Percentiles rank a stretch among this genome's conserved stretches.
These are phyloP conservation scores for Penicillium simplicissimum DNA, from an alignment of 495 filamentous ascomycete genomes.

Conservation along the genomic window DNA sequence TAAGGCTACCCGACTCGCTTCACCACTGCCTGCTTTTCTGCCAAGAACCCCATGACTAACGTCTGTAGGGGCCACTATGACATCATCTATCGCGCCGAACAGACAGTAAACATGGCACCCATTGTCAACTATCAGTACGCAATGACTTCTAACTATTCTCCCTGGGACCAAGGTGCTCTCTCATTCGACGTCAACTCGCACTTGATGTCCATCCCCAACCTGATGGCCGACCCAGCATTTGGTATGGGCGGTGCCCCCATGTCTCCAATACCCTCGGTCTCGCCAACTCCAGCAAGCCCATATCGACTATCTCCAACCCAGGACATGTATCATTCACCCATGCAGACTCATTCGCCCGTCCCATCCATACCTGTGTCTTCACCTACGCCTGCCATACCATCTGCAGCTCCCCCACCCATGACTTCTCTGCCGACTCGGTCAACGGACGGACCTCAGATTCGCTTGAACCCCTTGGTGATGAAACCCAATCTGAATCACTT, in stretches of 20 bases:
- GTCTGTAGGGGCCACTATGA: slow-evolving; percentile 83
- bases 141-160: slow-evolving; percentile 45
- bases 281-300: slow-evolving; percentile 47
- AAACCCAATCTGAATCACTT: slow-evolving; percentile 47
- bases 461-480: slow-evolving; percentile 52
- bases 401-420: slow-evolving; percentile 40
- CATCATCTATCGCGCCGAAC: slow-evolving; percentile 75
- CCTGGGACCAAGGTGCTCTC: slow-evolving; percentile 47
- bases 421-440: slow-evolving; percentile 39
- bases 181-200: slow-evolving; percentile 54
- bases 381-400: slow-evolving; percentile 32
- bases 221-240: slow-evolving; percentile 47
- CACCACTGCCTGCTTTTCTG: neutral
- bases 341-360: slow-evolving; percentile 33
- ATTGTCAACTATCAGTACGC: slow-evolving; percentile 47
- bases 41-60: slow-evolving; percentile 1
- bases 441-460: slow-evolving; percentile 45
- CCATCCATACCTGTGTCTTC: slow-evolving; percentile 37
- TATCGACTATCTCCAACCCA: slow-evolving; percentile 46
- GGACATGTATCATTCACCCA: slow-evolving; percentile 42
- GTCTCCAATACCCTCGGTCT: slow-evolving; percentile 41
- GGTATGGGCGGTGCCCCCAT: slow-evolving; percentile 35
- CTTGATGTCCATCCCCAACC: slow-evolving; percentile 49
- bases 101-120: slow-evolving; percentile 51
- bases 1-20: slow-evolving; percentile 40